Percentiles rank a stretch among this genome's conserved stretches.
phyloP scores from a whole-genome alignment of 192 early-diverging fungal genomes.

The Paraglomus occultum region DNA sequence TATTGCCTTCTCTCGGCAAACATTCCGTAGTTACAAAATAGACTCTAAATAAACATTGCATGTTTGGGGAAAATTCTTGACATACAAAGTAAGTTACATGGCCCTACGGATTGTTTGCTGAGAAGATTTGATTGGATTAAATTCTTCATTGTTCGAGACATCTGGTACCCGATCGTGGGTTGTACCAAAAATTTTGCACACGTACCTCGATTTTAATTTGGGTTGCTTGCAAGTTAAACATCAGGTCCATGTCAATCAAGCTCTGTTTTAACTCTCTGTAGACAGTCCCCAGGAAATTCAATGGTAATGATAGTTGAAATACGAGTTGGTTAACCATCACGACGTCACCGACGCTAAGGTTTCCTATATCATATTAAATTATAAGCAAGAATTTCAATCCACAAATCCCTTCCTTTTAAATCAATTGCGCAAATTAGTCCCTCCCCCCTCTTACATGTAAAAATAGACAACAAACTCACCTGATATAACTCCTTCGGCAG shows the following conservation, averaged over 20 bases:
- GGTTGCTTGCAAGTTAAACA: constrained; percentile 81
- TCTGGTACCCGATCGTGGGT: too few species aligned
- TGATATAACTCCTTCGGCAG: constrained; percentile 79
- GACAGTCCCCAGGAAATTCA: constrained; percentile 97
- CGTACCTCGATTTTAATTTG: constrained; percentile 38
- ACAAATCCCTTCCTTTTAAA: not conserved
- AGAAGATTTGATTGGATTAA: too few species aligned
- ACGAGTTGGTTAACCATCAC: constrained; percentile 99
- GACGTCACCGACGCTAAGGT: constrained; percentile 93
- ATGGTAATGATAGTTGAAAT: constrained; percentile 94
- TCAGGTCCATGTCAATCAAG: constrained; percentile 95
- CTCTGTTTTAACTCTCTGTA: constrained; percentile 96
- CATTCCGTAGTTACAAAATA: not conserved
- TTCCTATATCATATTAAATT: constrained; percentile 37
- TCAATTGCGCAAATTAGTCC: too few species aligned
- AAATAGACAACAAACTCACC: constrained; percentile 9
- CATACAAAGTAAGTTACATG: too few species aligned
- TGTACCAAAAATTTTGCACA: not conserved
- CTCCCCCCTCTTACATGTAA: too few species aligned
- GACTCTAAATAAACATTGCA: not conserved
- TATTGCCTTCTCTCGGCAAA: too few species aligned
- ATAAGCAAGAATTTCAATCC: not conserved
- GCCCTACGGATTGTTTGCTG: too few species aligned
- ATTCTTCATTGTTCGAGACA: too few species aligned
- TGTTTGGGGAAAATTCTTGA: too few species aligned